Conservation (phyloP, 352 stramenopile species). For the Globisporangium iwayamae region DNA sequence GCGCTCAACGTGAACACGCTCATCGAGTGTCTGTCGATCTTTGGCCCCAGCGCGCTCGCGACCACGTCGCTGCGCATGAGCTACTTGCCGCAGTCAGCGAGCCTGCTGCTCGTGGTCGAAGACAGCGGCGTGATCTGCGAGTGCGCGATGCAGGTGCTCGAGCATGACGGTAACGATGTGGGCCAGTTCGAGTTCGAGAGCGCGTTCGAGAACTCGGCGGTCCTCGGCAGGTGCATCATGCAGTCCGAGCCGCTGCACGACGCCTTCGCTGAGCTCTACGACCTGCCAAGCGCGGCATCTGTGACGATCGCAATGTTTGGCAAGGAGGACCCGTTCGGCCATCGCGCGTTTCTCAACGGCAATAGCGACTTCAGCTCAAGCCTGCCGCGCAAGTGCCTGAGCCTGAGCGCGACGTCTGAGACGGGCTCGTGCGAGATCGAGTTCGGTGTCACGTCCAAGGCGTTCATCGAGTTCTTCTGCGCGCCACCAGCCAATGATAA, state of each 20-base stretch:
- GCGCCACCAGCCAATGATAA: conserved; percentile 16
- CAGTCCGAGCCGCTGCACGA: conserved; percentile 78
- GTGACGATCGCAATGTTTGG: conserved; percentile 74
- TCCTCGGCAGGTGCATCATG: conserved; percentile 80
- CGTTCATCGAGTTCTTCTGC: conserved; percentile 84
- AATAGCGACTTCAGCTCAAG: conserved; percentile 1
- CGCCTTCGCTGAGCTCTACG: conserved; percentile 79
- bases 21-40: conserved; percentile 81
- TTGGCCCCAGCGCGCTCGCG: conserved; percentile 51
- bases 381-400: conserved; percentile 33
- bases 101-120: conserved; percentile 68
- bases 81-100: conserved; percentile 60
- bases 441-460: conserved; percentile 60
- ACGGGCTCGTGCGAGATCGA: conserved; percentile 80
- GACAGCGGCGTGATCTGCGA: conserved; percentile 84
- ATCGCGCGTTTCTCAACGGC: background rate
- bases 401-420: conserved; percentile 65
- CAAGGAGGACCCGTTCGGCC: background rate
- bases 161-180: conserved; percentile 74
- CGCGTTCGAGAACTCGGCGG: conserved; percentile 67
- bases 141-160: conserved; percentile 77
- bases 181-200: conserved; percentile 72
- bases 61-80: conserved; percentile 78
- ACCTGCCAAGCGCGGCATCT: conserved; percentile 73
- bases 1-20: conserved; percentile 66